Evolutionary conservation across 345 rosid species (phyloP), one percentile per base, ranked within the genome.

Genomic region (Hibiscus syriacus): DNA sequence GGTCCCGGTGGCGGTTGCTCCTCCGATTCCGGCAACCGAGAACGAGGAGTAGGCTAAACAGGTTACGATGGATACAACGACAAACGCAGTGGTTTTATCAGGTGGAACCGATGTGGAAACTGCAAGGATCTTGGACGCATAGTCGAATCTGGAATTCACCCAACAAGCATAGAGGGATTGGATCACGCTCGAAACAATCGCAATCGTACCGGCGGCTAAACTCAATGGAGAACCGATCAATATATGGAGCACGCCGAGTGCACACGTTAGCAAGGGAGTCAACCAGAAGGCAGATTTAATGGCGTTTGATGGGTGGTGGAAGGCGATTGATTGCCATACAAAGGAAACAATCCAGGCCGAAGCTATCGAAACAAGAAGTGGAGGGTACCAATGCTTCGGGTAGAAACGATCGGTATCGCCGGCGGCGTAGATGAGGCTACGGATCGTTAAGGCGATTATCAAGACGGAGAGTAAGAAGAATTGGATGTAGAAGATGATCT

Each of bases 351-450:
- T 19, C 52, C 86, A 93, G 0, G 84, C 82, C 20, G 69, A 77
- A 3, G 82, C 92, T 2, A 76, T 49, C 36, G 97, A 88, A 23
- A 85, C 38, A 59, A 88, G 82, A 62, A 90, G 73, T 2, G 96
- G 96, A 68, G 85, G 88, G 60, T 84, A 92, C 97, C 96, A 90
- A 66, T 90, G 73, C 82, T 54, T 80, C 17, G 87, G 90, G 29
- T 77, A 81, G 77, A 90, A 88, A 63, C 85, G 80, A 80, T 79
- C 84, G 59, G 76, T 76, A 23, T 39, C 57, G 22, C 79, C 36
- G 38, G n/a, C n/a, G n/a, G 80, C 80, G 5, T 73, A 76, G 74
- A 88, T 70, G 60, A 83, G 78, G 60, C 96, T 92, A 0, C 89
- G 84, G 70, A 87, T 69, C 8, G 85, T 78, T 72, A 92, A 84